phyloP scores from a whole-genome alignment of 192 early-diverging fungal species.

The Oehlia diaphana region DNA sequence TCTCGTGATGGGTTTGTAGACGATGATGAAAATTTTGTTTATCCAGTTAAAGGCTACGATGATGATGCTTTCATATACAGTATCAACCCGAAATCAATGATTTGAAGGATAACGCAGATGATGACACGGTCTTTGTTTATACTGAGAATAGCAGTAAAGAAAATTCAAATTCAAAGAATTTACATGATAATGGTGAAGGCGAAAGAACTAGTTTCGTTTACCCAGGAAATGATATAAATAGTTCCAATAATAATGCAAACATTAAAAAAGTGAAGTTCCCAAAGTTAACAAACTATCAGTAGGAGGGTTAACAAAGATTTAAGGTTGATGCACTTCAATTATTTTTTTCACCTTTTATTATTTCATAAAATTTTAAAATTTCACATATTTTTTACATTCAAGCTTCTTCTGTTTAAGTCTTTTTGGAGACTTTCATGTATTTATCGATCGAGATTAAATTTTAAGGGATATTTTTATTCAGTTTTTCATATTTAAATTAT shows the following conservation, averaged over 20 bases:
- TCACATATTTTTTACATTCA: background rate
- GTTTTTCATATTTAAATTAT: no score
- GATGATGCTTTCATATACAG: background rate
- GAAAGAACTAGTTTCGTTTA: background rate
- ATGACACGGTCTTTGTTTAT: background rate
- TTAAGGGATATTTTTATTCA: background rate
- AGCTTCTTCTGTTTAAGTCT: background rate
- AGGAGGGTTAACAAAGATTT: background rate
- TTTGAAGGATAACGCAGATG: background rate
- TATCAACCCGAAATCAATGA: background rate
- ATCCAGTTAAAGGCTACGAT: conserved; percentile 27
- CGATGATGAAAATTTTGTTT: conserved; percentile 1
- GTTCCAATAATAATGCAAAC: background rate
- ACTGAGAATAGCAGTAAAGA: no score
- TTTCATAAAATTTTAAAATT: background rate
- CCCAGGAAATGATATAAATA: background rate
- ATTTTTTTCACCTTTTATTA: background rate
- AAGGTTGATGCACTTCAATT: background rate
- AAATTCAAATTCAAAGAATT: background rate
- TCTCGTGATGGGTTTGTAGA: background rate
- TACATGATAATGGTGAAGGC: background rate
- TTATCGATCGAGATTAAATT: background rate
- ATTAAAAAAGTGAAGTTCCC: background rate
- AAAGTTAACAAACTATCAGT: background rate
- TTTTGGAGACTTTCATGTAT: background rate